Conservation (phyloP, 129 eudicot genomes). For the Saposhnikovia divaricata region DNA sequence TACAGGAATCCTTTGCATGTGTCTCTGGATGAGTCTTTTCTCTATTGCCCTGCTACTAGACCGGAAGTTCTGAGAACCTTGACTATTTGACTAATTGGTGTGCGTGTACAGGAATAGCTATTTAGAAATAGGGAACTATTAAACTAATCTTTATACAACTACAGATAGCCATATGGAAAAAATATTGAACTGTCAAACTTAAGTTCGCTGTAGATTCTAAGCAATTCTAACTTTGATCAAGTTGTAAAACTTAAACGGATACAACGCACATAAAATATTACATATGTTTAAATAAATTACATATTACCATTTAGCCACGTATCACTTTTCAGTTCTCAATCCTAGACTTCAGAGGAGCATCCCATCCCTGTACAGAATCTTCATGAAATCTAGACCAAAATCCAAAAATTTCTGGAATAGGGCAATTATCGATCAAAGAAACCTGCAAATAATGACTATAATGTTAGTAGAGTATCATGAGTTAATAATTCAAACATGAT, state of each 20-base stretch:
- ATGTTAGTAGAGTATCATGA: too few species aligned
- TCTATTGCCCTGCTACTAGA: slow-evolving; percentile 12
- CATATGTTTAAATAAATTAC: too few species aligned
- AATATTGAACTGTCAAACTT: not conserved
- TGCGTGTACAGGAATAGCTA: not conserved
- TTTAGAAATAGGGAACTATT: not conserved
- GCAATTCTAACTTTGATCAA: not conserved
- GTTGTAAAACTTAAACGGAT: not conserved
- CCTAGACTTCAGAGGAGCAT: too few species aligned
- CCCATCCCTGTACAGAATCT: too few species aligned
- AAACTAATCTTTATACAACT: not conserved
- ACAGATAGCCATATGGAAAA: not conserved
- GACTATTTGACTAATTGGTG: not conserved
- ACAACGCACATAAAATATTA: not conserved
- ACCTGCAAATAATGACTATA: too few species aligned
- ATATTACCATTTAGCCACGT: too few species aligned
- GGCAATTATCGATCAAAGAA: too few species aligned
- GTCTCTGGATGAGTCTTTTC: slow-evolving; percentile 3
- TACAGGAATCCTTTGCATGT: slow-evolving; percentile 6
- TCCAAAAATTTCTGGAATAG: too few species aligned
- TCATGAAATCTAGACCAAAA: too few species aligned
- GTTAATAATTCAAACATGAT: too few species aligned
- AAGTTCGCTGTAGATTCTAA: not conserved
- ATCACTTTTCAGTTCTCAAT: too few species aligned
- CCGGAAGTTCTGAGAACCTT: not conserved